Percentiles rank a stretch among this genome's conserved stretches.
phyloP scores from a whole-genome alignment of 371 early-diverging fungal species.

The Ordospora colligata region DNA sequence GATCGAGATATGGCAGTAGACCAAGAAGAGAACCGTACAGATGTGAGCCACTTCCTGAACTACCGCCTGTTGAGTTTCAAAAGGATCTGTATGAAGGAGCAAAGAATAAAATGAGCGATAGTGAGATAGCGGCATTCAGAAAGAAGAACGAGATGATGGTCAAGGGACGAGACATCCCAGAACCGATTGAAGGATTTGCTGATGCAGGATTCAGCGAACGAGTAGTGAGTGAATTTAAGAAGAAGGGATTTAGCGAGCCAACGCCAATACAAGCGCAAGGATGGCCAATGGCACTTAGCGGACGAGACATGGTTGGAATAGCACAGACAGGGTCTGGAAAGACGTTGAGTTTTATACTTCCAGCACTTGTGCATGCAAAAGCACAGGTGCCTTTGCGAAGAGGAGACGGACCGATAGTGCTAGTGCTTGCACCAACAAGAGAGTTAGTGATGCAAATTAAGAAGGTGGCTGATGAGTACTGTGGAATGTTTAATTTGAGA shows the following conservation, averaged over 20 bases:
- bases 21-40: not conserved
- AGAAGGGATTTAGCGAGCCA: conserved; percentile 74
- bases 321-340: conserved; percentile 97
- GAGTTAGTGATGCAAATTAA: conserved; percentile 71
- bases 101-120: conserved; percentile 53
- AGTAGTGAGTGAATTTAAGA: conserved; percentile 70
- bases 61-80: conserved; percentile 66
- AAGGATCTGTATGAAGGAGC: conserved; percentile 64
- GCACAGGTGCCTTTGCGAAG: conserved; percentile 79
- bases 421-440: conserved; percentile 95
- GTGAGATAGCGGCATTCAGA: conserved; percentile 63
- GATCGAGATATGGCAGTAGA: not conserved
- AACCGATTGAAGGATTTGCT: conserved; percentile 72
- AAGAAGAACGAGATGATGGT: conserved; percentile 63
- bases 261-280: conserved; percentile 96
- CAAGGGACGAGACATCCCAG: conserved; percentile 63
- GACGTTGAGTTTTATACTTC: conserved; percentile 85
- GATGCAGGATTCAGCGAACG: conserved; percentile 66
- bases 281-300: conserved; percentile 94
- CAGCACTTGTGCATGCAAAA: conserved; percentile 92
- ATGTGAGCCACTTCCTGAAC: not conserved
- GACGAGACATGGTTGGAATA: conserved; percentile 92
- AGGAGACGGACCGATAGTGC: conserved; percentile 91
- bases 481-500: conserved; percentile 68
- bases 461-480: conserved; percentile 56